Conservation (phyloP, 2,329 filamentous ascomycete species). For the Xylaria arbuscula region DNA sequence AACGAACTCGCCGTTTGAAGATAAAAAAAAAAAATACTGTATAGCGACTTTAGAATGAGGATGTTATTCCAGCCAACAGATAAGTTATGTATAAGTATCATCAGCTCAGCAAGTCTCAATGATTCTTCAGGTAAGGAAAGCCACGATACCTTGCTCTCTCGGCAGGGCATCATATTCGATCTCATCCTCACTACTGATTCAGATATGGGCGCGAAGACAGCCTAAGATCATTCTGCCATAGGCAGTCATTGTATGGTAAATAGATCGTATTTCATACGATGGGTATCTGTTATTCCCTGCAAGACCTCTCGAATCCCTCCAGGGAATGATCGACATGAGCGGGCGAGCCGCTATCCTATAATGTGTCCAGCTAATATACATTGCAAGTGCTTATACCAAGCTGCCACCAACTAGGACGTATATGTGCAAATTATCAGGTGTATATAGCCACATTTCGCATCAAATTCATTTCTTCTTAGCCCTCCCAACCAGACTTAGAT, state of each 20-base stretch:
- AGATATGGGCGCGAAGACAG: background rate
- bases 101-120: too few relatives aligned
- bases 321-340: background rate
- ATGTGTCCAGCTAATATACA: constrained; percentile 1
- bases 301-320: background rate
- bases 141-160: background rate
- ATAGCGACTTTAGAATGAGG: background rate
- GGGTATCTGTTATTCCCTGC: too few relatives aligned
- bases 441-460: background rate
- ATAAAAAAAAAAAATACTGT: too few relatives aligned
- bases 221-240: background rate
- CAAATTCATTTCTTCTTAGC: too few relatives aligned
- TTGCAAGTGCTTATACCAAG: background rate
- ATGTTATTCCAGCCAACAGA: background rate
- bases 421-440: background rate
- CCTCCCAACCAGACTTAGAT: background rate
- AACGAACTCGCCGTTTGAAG: too few relatives aligned
- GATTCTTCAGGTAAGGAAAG: background rate
- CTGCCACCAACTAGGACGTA: constrained; percentile 3
- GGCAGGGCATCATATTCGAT: background rate
- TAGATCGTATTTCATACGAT: background rate
- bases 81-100: background rate
- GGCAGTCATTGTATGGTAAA: background rate
- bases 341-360: background rate
- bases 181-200: background rate